Evolutionary conservation across 306 rosid species (phyloP).

Genomic region (Dryas drummondii): DNA sequence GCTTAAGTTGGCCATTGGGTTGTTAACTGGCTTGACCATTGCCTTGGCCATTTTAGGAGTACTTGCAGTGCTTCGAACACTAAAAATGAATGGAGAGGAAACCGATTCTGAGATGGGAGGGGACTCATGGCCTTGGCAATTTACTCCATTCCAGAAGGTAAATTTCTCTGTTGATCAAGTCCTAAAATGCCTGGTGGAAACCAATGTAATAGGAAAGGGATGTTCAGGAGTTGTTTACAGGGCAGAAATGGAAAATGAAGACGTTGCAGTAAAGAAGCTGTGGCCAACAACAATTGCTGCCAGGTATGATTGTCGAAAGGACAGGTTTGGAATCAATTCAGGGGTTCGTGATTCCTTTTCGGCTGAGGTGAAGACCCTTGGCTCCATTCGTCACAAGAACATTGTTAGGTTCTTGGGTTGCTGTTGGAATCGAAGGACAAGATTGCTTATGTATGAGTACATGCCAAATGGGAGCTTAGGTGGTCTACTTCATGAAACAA

Average conservation of each 20-base stretch:
- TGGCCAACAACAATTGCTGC: constrained; percentile 66
- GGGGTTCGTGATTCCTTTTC: constrained; percentile 81
- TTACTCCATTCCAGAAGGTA: constrained; percentile 85
- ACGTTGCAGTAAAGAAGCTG: constrained; percentile 81
- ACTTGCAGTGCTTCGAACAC: constrained; percentile 44
- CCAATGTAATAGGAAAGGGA: constrained; percentile 84
- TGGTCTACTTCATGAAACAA: constrained; percentile 64
- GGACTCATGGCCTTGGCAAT: constrained; percentile 74
- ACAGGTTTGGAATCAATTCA: constrained; percentile 45
- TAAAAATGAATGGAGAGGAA: constrained; percentile 50
- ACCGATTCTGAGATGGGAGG: constrained; percentile 70
- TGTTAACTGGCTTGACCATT: constrained; percentile 53
- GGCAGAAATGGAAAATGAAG: constrained; percentile 61
- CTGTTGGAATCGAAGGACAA: constrained; percentile 70
- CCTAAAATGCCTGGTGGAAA: constrained; percentile 61
- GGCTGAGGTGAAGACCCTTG: constrained; percentile 80
- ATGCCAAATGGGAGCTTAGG: constrained; percentile 94
- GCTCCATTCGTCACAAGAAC: constrained; percentile 87
- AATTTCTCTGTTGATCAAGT: constrained; percentile 74
- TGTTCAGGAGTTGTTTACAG: constrained; percentile 80
- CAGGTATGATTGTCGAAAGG: constrained; percentile 36
- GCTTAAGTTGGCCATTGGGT: constrained; percentile 56
- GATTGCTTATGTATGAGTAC: constrained; percentile 81
- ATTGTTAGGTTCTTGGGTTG: constrained; percentile 88
- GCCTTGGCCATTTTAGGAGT: constrained; percentile 62